Evolutionary conservation across 495 filamentous ascomycete species (phyloP).

Genomic region (Penicillium bovifimosum): DNA sequence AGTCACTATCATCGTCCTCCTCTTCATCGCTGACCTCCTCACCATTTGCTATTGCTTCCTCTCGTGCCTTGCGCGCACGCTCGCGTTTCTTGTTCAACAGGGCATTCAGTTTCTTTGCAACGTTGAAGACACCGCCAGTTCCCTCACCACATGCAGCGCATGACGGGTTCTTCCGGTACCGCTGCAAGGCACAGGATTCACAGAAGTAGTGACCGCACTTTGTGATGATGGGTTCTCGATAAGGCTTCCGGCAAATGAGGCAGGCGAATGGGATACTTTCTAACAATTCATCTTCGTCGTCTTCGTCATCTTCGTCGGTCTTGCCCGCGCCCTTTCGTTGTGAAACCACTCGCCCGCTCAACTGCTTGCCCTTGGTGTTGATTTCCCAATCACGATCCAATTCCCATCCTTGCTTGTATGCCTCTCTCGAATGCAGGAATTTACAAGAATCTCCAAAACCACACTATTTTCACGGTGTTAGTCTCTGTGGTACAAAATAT

Average conservation of each 20-base stretch:
- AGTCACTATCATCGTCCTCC: conserved; percentile 27
- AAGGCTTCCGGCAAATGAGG: conserved; percentile 78
- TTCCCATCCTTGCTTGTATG: conserved; percentile 93
- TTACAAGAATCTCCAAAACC: conserved; percentile 50
- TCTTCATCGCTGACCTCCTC: conserved; percentile 65
- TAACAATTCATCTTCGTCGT: conserved; percentile 66
- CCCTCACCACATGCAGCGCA: conserved; percentile 83
- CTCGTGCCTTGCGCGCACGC: conserved; percentile 57
- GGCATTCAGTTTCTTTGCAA: conserved; percentile 74
- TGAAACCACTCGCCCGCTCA: conserved; percentile 57
- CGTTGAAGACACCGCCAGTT: conserved; percentile 86
- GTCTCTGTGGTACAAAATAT: conserved; percentile 19
- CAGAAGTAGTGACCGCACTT: conserved; percentile 97
- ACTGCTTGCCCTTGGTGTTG: conserved; percentile 66
- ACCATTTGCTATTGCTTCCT: conserved; percentile 65
- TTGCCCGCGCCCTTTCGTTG: conserved; percentile 44
- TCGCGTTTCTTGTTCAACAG: conserved; percentile 80
- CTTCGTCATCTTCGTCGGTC: conserved; percentile 46
- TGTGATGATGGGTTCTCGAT: conserved; percentile 78
- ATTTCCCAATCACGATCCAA: conserved; percentile 91
- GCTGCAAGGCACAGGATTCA: conserved; percentile 74
- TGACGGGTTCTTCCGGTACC: conserved; percentile 74
- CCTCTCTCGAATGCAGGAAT: conserved; percentile 79
- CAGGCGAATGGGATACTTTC: conserved; percentile 95
- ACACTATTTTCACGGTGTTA: background rate